Evolutionary conservation across 2,329 filamentous ascomycete genomes (phyloP), one percentile per base, ranked within the genome.

Genomic region (Fusarium musae): DNA sequence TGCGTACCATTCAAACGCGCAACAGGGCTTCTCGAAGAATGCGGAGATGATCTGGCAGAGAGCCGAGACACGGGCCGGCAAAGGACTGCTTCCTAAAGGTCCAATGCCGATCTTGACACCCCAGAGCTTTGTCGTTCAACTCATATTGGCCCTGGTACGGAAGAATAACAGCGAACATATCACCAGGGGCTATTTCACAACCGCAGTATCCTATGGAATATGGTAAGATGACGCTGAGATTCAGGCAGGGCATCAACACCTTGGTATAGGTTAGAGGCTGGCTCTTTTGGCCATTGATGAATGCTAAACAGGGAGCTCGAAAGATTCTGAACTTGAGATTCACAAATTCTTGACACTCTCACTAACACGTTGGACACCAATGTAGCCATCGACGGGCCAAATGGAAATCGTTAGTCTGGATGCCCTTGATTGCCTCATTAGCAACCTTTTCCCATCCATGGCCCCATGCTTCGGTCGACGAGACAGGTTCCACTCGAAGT

Each of bases 401-500:
- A 58, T 65, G 70, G 58, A 70, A 62, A 30, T 53, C 54, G 64
- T 62, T 68, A 59, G 70, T 61, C 66, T 60, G 62, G 61, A 73
- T 63, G 58, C 58, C 57, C 66, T 44, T 39, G 66, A 60, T 66
- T 67, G 67, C 59, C 67, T 69, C 59, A 59, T 74, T 44, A 52
- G 47, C 64, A 50, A 68, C 68, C 67, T 15, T 63, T 56, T 67
- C 70, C 65, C 72, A 74, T 66, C 65, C 65, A 77, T 65, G 70
- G 65, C 57, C 72, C 76, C 69, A 77, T 76, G 61, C 59, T 70
- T 53, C 70, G 60, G 63, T 69, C 63, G 59, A 78, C 56, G 65
- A 58, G 70, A 70, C 59, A 60, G 72, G 76, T 78, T 75, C 76
- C 76, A 77, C 76, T 68, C 59, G 34, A 70, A 74, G 75, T 78